Percentiles rank a stretch among this genome's conserved stretches.
phyloP scores from a whole-genome alignment of 805 yeast species.

The Saturnispora sekii region DNA sequence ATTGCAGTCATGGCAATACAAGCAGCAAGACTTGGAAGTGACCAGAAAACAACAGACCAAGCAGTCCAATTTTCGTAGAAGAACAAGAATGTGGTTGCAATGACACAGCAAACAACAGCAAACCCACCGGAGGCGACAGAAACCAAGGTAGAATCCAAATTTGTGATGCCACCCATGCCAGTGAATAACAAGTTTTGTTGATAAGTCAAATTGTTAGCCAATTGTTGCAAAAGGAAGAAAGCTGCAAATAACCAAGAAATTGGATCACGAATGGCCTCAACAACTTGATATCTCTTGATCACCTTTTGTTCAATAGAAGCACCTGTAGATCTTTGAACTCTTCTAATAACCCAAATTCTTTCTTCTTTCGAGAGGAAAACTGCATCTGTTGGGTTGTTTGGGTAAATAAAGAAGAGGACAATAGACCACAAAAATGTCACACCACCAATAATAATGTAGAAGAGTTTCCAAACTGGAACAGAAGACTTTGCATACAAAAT shows the following conservation, averaged over 20 bases:
- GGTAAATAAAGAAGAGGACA: slow-evolving; percentile 32
- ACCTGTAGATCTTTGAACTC: slow-evolving; percentile 27
- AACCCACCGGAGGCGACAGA: slow-evolving; percentile 19
- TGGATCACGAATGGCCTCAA: slow-evolving; percentile 39
- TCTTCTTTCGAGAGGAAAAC: slow-evolving; percentile 30
- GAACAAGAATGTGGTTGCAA: slow-evolving; percentile 15
- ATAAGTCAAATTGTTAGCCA: slow-evolving; percentile 17
- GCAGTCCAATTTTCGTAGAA: slow-evolving; percentile 21
- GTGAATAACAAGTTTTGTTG: slow-evolving; percentile 15
- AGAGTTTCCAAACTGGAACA: slow-evolving; percentile 34
- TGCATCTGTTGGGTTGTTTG: slow-evolving; percentile 44
- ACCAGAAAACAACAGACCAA: slow-evolving; percentile 27
- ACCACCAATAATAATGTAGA: slow-evolving; percentile 44
- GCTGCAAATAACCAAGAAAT: slow-evolving; percentile 31
- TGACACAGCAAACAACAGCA: slow-evolving; percentile 14
- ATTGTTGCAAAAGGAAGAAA: slow-evolving; percentile 16
- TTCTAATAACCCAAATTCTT: slow-evolving; percentile 34
- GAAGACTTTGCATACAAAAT: slow-evolving; percentile 14
- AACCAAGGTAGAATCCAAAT: slow-evolving; percentile 15
- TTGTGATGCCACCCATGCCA: slow-evolving; percentile 13
- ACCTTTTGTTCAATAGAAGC: slow-evolving; percentile 32
- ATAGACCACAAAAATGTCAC: slow-evolving; percentile 32
- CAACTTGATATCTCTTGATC: slow-evolving; percentile 35
- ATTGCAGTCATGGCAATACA: slow-evolving; percentile 13
- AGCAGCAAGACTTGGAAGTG: slow-evolving; percentile 36